Base-by-base conservation (phyloP, 2,329 filamentous ascomycete genomes). In the Emergomyces orientalis region DNA sequence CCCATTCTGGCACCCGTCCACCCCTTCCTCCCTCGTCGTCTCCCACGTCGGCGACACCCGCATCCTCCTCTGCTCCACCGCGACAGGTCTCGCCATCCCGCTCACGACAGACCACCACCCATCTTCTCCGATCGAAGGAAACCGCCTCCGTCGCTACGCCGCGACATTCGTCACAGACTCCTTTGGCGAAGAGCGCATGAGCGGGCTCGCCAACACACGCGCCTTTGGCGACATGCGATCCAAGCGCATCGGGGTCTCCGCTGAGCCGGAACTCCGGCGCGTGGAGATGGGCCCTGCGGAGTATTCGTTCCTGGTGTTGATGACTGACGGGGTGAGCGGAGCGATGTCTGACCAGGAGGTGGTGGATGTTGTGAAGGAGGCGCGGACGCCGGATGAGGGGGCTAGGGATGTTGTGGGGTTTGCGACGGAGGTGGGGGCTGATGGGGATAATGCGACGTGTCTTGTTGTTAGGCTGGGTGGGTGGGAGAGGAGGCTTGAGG, bases 101-200 rank as follows among this genome's bases (percentile, higher is more conserved):
- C 75, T 96, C 45, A 97, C 94, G 0, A 90, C 88, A 25, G 91
- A 96, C 73, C 94, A 99, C 75, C 94, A 96, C 73, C 93, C 94
- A 0, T 89, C 87, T n/a, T 86, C 89, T 4, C 94, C 94, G 0
- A 81, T 86, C 62, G 94, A 99, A 79, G 87, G 88, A 11, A 87
- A 86, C 51, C 86, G 94, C 8, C 82, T 99, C 30, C 88, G 92
- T 54, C 87, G 92, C 58, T 97, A 92, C 73, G 89, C 91, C 1
- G 85, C 89, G 37, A 88, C 88, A 2, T 93, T 97, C 73, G 88
- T 96, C 22, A 94, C 93, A 0, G 94, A 99, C 77, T 95, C 90
- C 41, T 99, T 99, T 74, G 94, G 94, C 71, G 94, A 99, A 77
- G 92, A 97, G 77, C 91, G 94, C 68, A 94, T 99, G 75, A 87